Evolutionary conservation across 441 rosid species (phyloP), one percentile per base, ranked within the genome.

Genomic region (Arabidopsis hybrid): DNA sequence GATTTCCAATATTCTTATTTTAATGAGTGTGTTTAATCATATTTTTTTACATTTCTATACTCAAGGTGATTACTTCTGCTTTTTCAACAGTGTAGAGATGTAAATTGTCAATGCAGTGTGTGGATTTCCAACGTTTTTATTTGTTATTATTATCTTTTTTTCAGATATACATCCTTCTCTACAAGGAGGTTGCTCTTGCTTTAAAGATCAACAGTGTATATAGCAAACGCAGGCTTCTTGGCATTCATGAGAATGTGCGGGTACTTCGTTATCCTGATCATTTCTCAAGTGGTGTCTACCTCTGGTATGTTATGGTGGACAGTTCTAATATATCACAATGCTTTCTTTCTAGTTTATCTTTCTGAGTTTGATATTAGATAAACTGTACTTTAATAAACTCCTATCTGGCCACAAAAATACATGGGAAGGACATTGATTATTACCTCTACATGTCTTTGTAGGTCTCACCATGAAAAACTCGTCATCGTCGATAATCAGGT

Each of bases 401-500:
- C 39, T 49, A 65, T 17, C 45, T 57, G 53, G 14, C 35, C 42
- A 50, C 29, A 58, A 58, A 35, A 17, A 32, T 34, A 65, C 50
- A 21, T 45, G 14, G 53, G 34, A 65, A 51, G 16, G 63, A 16
- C 29, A 59, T 77, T 81, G 81, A 82, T 75, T 45, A 69, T 17
- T 49, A 50, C 74, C 67, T 82, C 70, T 77, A 76, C 71, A 74
- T 71, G 58, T 67, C 40, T 66, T 65, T 52, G 60, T 77, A 96
- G 99, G 99, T 96, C 99, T 78, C 99, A 93, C 87, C 99, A 96
- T 82, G 99, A 96, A 82, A 93, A 96, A 78, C 84, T 93, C 43
- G 92, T 96, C 76, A 96, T 96, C 64, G 86, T 96, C 76, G 99
- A 96, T 89, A 60, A 93, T 81, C 95, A 87, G 55, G 84, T 96